Evolutionary conservation across 225 moss, liverwort and hornwort genomes (phyloP), one percentile per base, ranked within the genome.

Genomic region (Bryoerythrophyllum caledonicum): DNA sequence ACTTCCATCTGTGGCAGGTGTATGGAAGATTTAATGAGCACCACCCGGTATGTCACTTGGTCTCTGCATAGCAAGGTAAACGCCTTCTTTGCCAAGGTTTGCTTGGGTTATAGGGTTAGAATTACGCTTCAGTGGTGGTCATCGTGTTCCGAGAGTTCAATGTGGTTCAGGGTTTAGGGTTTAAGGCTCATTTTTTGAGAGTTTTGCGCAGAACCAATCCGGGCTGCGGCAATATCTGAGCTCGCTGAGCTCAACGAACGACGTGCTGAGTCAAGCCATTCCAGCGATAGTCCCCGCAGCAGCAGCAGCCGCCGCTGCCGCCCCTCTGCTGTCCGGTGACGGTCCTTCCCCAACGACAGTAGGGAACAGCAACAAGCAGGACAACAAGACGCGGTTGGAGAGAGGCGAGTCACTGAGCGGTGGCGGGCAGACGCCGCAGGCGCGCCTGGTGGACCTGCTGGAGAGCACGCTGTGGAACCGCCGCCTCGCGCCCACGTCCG

Each of bases 401-500:
- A 94, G 81, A 69, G 84, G 80, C 84, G 82, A 85, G 52, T 77
- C 85, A 16, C 74, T 81, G 60, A 74, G 68, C 71, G 83, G 79
- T 21, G 72, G 79, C 25, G 72, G 83, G 17, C 82, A 80, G 76
- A 93, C 94, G 43, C 83, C 97, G 21, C 97, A 94, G 75, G 97
- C 89, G 12, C 90, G 94, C 12, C 83, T 99, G 78, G 97, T 99
- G 26, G 97, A 99, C 85, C 76, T 93, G 21, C 60, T 99, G 74
- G 97, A 99, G 85, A 99, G 94, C 81, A 99, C 97, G 35, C 84
- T 99, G 3, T 96, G 96, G 96, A 99, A 93, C 78, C 87, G 97
- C 71, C 91, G 88, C 44, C 93, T 99, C 24, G 94, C 97, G 24
- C 94, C 94, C 25, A 89, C 96, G n/a, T 96, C 96, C 2, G 94